Evolutionary conservation across 352 stramenopile species (phyloP), one percentile per base, ranked within the genome.

Genomic region (Phytophthora crassamura): DNA sequence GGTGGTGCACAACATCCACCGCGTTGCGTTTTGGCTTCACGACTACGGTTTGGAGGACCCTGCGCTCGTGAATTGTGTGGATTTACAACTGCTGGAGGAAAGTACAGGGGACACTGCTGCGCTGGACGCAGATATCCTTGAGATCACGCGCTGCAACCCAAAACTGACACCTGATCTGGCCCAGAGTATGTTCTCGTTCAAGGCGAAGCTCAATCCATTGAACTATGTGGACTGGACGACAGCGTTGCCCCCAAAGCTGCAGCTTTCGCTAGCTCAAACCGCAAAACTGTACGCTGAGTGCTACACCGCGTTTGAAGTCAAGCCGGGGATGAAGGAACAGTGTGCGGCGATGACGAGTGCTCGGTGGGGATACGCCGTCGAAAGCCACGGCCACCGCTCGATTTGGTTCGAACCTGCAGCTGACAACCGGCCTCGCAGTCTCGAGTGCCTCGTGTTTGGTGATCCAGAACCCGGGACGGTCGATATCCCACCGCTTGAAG

Each of bases 341-440:
- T 72, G 40, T 57, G 55, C 43, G 39, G 14, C 10, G 5, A 74
- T 74, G 53, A 83, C 71, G 33, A 51, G 8, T 12, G 18, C 45
- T 10, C 71, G 75, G 5, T 83, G 75, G 68, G 8, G 59, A 7
- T 64, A 71, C 53, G 61, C 64, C 4, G 30, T 60, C 9, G 22
- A 32, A 2, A 72, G 73, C 32, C 46, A 67, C 3, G 64, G 54
- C 0, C 12, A 36, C 0, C 25, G 7, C 0, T 40, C 67, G n/a
- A 73, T 83, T 57, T 83, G 71, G 75, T 83, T 83, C 34, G 65
- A 80, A 22, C 16, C 12, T 0, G 35, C 41, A 4, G 25, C 57
- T 1, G 70, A 82, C 40, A 67, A 69, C 12, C 36, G 52, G 9
- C 62, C 69, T 3, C 68, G 59, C 7, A 80, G 68, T 47, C 32